Base-by-base conservation (phyloP, 352 stramenopile genomes). In the Phytophthora meadii region DNA sequence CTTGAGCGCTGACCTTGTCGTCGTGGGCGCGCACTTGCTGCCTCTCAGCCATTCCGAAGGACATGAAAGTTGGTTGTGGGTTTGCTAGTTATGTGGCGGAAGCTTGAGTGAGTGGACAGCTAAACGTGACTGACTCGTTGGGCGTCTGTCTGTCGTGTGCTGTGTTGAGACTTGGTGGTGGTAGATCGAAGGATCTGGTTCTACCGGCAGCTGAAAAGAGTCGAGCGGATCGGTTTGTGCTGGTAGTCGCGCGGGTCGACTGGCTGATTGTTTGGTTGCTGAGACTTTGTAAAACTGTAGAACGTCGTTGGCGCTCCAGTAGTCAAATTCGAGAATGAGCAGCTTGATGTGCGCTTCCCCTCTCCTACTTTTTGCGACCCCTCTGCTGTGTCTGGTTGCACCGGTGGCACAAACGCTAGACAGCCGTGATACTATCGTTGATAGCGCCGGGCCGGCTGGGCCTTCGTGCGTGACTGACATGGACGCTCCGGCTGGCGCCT, bases 241-340 rank as follows among this genome's bases (percentile, higher is more conserved):
- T 58, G 51, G 44, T 66, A 59, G 50, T 59, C 53, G 47, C 61
- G 27, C 36, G 19, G 24, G 45, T 55, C 34, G 47, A 49, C 51
- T 59, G 34, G 28, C 45, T 70, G 61, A 32, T 53, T 39, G 15
- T 53, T 51, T 27, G 11, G 39, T 64, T 36, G 30, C 30, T 36
- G 30, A 65, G 54, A 60, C 47, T 32, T 59, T 51, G 17, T 62
- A 59, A 58, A 52, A 72, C 58, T 63, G 57, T 36, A 58, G 46
- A 46, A 48, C 40, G 51, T 45, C 19, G 28, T 55, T 70, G 8
- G 34, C 22, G 14, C 53, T 60, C 9, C 49, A 65, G 53, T 52
- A 55, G 58, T 67, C 30, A 73, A 73, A 70, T 67, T 76, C 32
- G 47, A 73, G 59, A 76, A 70, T 73, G 64, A 76, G 40, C 51